Evolutionary conservation across 306 rosid species (phyloP), one percentile per base, ranked within the genome.

Genomic region (Casuarina glauca): DNA sequence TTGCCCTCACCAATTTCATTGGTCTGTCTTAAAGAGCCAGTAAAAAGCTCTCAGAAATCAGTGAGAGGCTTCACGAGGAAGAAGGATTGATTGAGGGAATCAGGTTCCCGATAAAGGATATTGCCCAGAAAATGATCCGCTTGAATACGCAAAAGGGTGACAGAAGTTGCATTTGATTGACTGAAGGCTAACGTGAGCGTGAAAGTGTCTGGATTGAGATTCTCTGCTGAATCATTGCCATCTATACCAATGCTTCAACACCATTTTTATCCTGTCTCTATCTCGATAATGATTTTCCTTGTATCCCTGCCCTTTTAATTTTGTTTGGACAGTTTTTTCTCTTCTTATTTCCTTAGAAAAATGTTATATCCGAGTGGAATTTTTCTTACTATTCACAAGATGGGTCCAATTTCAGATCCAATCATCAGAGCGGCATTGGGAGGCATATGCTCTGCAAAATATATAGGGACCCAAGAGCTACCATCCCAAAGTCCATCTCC

Each of bases 71-170:
- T 73, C 55, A 48, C 9, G 43, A 42, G 51, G 42, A 52, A 79
- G 81, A 11, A 9, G 45, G 81, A 51, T 55, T 72, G 32, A 79
- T 52, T 48, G 51, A 6, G 12, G 72, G 83, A 74, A 80, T 74
- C 76, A 13, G 75, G 66, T 80, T 80, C 83, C 45, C 4, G 72
- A 74, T 46, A 26, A 26, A 19, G 50, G 46, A 57, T 67, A 54
- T 54, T 74, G 51, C 79, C 17, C 45, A 19, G 53, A 80, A 58
- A 80, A n/a, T 48, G 64, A 12, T 54, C 62, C 19, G 4, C 61
- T 36, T 19, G 71, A 69, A 80, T 75, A 75, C 44, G 76, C 80
- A 80, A 45, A 26, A 74, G 52, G 36, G 57, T 55, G 75, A 42
- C 39, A 42, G 58, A 51, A 54, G 17, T 19, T 19, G 26, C 17